Conservation (phyloP, 345 rosid genomes). For the Hypericum perforatum region DNA sequence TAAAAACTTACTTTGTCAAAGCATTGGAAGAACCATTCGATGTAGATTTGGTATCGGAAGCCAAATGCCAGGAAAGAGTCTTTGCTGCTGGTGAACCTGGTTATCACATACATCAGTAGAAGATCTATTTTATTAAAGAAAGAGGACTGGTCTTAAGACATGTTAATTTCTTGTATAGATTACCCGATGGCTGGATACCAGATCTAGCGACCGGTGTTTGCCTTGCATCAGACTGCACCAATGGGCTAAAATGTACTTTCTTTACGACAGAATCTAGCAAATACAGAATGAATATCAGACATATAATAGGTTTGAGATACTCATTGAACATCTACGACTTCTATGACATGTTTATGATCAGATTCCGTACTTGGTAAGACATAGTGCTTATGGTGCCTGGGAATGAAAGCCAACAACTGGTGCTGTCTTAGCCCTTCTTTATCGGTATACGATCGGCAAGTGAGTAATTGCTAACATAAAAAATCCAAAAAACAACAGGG, state of each 20-base stretch:
- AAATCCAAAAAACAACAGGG: background rate
- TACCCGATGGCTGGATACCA: conserved; percentile 88
- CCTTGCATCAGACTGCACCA: conserved; percentile 49
- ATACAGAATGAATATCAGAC: conserved; percentile 14
- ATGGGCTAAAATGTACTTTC: conserved; percentile 89
- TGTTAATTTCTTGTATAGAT: too few relatives aligned
- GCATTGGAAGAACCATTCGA: conserved; percentile 45
- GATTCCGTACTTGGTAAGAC: conserved; percentile 68
- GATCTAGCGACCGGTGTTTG: conserved; percentile 52
- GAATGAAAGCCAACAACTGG: conserved; percentile 72
- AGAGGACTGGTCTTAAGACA: too few relatives aligned
- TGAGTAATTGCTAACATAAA: conserved; percentile 60
- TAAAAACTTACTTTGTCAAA: conserved; percentile 40
- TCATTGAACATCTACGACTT: background rate
- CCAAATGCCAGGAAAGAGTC: conserved; percentile 97
- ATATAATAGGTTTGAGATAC: conserved; percentile 1
- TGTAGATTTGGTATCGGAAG: conserved; percentile 72
- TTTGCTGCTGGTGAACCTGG: conserved; percentile 73
- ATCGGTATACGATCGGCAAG: conserved; percentile 57
- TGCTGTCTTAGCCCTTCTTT: conserved; percentile 90
- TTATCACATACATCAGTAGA: conserved; percentile 9
- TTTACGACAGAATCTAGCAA: conserved; percentile 68
- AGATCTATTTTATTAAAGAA: too few relatives aligned
- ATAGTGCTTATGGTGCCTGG: conserved; percentile 90
- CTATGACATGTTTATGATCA: background rate